These are phyloP conservation scores for Fusarium napiforme DNA, from an alignment of 2,329 filamentous ascomycete genomes.

Conservation along the genomic window DNA sequence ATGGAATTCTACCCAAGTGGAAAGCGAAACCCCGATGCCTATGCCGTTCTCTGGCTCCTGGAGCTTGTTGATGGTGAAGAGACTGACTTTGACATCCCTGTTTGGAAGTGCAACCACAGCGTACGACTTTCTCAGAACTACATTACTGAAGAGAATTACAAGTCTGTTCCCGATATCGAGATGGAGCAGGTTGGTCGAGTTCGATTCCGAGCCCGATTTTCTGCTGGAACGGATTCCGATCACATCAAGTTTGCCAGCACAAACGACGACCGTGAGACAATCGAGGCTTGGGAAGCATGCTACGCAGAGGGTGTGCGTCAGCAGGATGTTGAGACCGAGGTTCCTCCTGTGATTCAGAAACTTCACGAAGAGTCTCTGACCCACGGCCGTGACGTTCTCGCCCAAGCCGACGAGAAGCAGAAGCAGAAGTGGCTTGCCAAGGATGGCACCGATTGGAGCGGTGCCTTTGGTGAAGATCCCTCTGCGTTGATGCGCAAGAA, in stretches of 20 bases:
- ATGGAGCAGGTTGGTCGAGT: constrained; percentile 84
- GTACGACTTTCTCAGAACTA: constrained; percentile 89
- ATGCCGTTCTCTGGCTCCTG: constrained; percentile 86
- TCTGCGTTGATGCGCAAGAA: constrained; percentile 56
- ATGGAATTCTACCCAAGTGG: constrained; percentile 82
- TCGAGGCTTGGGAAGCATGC: constrained; percentile 94
- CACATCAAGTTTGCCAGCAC: constrained; percentile 86
- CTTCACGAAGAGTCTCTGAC: constrained; percentile 85
- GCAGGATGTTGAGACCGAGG: constrained; percentile 75
- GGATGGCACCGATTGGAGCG: constrained; percentile 86
- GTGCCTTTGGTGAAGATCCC: constrained; percentile 85
- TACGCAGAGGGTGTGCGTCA: constrained; percentile 84
- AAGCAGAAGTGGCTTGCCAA: constrained; percentile 82
- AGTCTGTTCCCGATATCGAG: constrained; percentile 76
- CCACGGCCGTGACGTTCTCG: constrained; percentile 83
- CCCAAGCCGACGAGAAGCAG: constrained; percentile 75
- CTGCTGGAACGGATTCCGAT: constrained; percentile 87
- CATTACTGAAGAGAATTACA: constrained; percentile 82
- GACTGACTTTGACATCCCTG: constrained; percentile 82
- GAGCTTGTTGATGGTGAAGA: constrained; percentile 85
- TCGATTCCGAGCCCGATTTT: constrained; percentile 84
- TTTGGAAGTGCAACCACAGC: constrained; percentile 84
- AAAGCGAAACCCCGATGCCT: constrained; percentile 77
- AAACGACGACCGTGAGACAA: constrained; percentile 91
- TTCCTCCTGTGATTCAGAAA: constrained; percentile 77